A percentile compares a stretch with the other conserved stretches of the same genome.
Conservation (phyloP, 805 yeast genomes). For the Candida lessepsii region DNA sequence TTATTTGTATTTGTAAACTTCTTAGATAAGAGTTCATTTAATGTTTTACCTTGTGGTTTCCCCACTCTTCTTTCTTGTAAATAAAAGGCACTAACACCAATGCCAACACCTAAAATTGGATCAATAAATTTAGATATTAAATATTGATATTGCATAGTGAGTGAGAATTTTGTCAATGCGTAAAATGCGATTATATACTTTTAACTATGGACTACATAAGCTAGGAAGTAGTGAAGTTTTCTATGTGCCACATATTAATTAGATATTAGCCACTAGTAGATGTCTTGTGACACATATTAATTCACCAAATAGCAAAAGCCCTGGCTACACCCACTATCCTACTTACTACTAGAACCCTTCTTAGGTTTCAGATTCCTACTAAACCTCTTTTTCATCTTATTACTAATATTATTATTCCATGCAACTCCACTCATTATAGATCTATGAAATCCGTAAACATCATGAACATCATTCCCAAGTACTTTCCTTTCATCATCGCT, state of each 20-base stretch:
- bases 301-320: no score
- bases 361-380: slow-evolving; percentile 15
- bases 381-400: slow-evolving; percentile 46
- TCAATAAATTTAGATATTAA: slow-evolving; percentile 56
- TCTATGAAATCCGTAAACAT: slow-evolving; percentile 43
- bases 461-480: slow-evolving; percentile 38
- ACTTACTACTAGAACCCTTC: background rate
- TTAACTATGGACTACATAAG: no score
- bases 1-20: background rate
- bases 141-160: slow-evolving; percentile 38
- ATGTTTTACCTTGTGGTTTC: slow-evolving; percentile 57
- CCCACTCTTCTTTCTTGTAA: slow-evolving; percentile 59
- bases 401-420: slow-evolving; percentile 61
- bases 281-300: no score
- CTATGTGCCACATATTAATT: no score
- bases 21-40: slow-evolving; percentile 28
- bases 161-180: slow-evolving; percentile 1
- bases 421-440: slow-evolving; percentile 54
- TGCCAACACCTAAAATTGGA: slow-evolving; percentile 59
- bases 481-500: slow-evolving; percentile 40
- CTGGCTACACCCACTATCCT: no score
- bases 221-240: no score
- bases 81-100: slow-evolving; percentile 65
- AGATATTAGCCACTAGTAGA: no score
- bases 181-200: slow-evolving; percentile 1